Conservation (phyloP, 1,139 yeast genomes). For the Taphrina communis region DNA sequence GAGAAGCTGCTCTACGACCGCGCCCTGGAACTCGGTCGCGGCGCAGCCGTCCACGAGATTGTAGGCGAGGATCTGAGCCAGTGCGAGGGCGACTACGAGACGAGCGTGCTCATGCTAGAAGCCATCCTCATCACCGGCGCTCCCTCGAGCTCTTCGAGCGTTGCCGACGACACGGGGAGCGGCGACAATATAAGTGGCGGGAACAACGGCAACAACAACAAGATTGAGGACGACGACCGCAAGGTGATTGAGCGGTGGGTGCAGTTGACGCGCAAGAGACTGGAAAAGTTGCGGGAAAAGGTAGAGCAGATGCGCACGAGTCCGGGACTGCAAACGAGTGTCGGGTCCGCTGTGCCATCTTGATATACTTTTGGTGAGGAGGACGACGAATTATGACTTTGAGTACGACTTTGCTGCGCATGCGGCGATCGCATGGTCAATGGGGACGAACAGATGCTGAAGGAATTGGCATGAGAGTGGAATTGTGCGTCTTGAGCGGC, state of each 20-base stretch:
- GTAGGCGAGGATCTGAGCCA: conserved; percentile 75
- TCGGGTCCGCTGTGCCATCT: background rate
- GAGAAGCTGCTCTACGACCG: conserved; percentile 89
- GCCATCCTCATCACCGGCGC: conserved; percentile 41
- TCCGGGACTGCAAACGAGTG: conserved; percentile 3
- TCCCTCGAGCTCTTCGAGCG: background rate
- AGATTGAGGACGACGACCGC: conserved; percentile 71
- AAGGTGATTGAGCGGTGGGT: conserved; percentile 65
- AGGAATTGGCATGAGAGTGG: no score
- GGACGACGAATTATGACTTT: no score
- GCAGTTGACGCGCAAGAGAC: conserved; percentile 20
- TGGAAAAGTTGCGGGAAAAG: conserved; percentile 31
- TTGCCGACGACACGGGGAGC: conserved; percentile 7
- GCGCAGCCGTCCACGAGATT: conserved; percentile 87
- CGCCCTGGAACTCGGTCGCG: conserved; percentile 88
- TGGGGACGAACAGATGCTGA: no score
- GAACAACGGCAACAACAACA: conserved; percentile 41
- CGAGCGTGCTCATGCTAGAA: conserved; percentile 43
- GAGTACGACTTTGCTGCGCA: no score
- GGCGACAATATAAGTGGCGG: conserved; percentile 62
- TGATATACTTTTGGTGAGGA: background rate
- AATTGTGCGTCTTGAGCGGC: no score
- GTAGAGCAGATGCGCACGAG: conserved; percentile 18
- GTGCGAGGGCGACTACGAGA: conserved; percentile 54
- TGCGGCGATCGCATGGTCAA: no score